Evolutionary conservation across 306 rosid species (phyloP).

Genomic region (Comarum palustre): DNA sequence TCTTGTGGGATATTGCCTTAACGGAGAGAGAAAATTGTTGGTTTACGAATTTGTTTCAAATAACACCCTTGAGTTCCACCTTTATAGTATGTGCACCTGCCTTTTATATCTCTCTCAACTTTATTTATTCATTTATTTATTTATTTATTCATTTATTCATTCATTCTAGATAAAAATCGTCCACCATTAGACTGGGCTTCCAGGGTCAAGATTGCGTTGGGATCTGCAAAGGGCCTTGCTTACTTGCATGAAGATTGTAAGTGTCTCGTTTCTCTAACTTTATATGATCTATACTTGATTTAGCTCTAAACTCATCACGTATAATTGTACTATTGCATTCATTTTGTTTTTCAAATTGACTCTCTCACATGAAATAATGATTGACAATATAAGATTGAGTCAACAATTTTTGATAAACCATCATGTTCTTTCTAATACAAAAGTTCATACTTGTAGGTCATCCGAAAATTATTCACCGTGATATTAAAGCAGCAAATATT

Average conservation of each 20-base stretch:
- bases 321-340: neutral
- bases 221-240: constrained; percentile 91
- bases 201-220: constrained; percentile 67
- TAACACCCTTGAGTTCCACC: constrained; percentile 71
- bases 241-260: constrained; percentile 93
- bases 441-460: constrained; percentile 51
- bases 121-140: neutral
- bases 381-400: neutral
- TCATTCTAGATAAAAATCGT: constrained; percentile 36
- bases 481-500: constrained; percentile 80
- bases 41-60: constrained; percentile 88
- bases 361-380: neutral
- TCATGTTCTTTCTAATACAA: neutral
- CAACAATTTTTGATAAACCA: neutral
- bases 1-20: constrained; percentile 71
- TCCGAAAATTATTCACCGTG: constrained; percentile 90
- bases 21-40: constrained; percentile 41
- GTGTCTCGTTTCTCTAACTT: constrained; percentile 12
- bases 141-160: too few relatives aligned
- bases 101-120: neutral
- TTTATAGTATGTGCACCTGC: constrained; percentile 44
- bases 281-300: neutral
- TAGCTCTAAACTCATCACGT: neutral
- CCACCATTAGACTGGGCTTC: constrained; percentile 63
- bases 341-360: neutral